phyloP scores from a whole-genome alignment of 1,284 basidiomycete species.

The Cryptococcus deneoformans region DNA sequence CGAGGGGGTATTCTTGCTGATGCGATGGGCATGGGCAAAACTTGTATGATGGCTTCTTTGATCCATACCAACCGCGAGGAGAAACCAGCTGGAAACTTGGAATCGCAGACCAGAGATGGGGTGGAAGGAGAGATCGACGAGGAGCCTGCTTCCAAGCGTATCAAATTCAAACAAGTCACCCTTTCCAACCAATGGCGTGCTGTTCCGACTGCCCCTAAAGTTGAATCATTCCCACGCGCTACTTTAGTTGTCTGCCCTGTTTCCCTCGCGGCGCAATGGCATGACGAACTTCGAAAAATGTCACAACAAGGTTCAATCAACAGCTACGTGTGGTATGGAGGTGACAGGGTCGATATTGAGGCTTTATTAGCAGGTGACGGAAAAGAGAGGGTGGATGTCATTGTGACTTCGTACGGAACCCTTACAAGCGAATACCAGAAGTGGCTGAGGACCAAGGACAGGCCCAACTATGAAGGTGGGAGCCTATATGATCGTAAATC shows the following conservation, averaged over 20 bases:
- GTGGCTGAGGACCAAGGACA: conserved; percentile 52
- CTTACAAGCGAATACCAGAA: conserved; percentile 79
- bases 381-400: conserved; percentile 61
- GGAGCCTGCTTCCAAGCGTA: conserved; percentile 31
- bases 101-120: conserved; percentile 5
- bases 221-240: conserved; percentile 51
- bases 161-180: conserved; percentile 48
- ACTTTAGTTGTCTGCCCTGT: conserved; percentile 94
- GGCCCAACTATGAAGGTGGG: conserved; percentile 54
- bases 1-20: conserved; percentile 59
- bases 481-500: conserved; percentile 67
- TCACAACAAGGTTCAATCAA: conserved; percentile 64
- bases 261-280: conserved; percentile 87
- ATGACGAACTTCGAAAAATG: conserved; percentile 70
- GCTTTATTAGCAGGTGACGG: conserved; percentile 58
- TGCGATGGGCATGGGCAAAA: conserved; percentile 78
- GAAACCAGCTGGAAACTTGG: conserved; percentile 44
- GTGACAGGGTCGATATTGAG: conserved; percentile 71
- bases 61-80: conserved; percentile 71
- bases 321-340: conserved; percentile 77
- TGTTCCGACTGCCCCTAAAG: conserved; percentile 30
- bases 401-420: conserved; percentile 88
- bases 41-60: conserved; percentile 83
- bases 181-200: conserved; percentile 48
- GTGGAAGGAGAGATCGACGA: conserved; percentile 13